These are phyloP conservation scores for Fusarium sp. DNA, from an alignment of 2,329 filamentous ascomycete genomes.

Conservation along the genomic window DNA sequence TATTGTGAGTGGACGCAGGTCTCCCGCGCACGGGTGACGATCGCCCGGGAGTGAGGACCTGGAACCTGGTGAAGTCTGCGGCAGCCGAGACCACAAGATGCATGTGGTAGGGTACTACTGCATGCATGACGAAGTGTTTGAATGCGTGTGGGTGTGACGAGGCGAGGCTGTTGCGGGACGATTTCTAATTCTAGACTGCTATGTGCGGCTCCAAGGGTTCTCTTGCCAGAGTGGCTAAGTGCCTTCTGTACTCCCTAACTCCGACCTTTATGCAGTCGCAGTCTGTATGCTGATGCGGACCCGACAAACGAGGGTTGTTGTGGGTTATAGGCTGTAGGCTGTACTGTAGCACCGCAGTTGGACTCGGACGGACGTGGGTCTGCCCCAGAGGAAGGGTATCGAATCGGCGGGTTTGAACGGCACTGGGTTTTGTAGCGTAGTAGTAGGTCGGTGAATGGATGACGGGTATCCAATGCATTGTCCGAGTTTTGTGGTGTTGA, in stretches of 20 bases:
- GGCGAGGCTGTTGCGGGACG: conserved; percentile 13
- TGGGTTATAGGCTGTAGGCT: conserved; percentile 1
- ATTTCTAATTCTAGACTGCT: conserved; percentile 20
- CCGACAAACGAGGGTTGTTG: conserved; percentile 12
- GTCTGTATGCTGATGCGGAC: neutral
- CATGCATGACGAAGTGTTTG: conserved; percentile 30
- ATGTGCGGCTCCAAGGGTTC: conserved; percentile 24
- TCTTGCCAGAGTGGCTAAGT: conserved; percentile 4
- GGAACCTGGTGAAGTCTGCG: conserved; percentile 32
- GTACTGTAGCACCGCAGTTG: conserved; percentile 27
- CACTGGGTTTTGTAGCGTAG: conserved; percentile 7
- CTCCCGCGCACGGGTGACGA: conserved; percentile 37
- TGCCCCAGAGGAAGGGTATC: conserved; percentile 43
- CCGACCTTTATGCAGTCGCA: no score
- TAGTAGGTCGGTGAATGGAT: conserved; percentile 16
- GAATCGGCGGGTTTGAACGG: conserved; percentile 42
- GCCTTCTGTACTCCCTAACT: conserved; percentile 5
- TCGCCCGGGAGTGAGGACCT: conserved; percentile 31
- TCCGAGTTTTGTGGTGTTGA: conserved; percentile 21
- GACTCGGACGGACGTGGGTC: conserved; percentile 30
- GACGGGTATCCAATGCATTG: conserved; percentile 19
- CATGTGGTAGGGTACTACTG: conserved; percentile 27
- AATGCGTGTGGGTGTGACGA: conserved; percentile 12
- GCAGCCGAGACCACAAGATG: conserved; percentile 34
- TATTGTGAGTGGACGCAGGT: conserved; percentile 21